These are phyloP conservation scores for Dioszegia aurantiaca DNA, from an alignment of 768 basidiomycete species.

Conservation along the genomic window DNA sequence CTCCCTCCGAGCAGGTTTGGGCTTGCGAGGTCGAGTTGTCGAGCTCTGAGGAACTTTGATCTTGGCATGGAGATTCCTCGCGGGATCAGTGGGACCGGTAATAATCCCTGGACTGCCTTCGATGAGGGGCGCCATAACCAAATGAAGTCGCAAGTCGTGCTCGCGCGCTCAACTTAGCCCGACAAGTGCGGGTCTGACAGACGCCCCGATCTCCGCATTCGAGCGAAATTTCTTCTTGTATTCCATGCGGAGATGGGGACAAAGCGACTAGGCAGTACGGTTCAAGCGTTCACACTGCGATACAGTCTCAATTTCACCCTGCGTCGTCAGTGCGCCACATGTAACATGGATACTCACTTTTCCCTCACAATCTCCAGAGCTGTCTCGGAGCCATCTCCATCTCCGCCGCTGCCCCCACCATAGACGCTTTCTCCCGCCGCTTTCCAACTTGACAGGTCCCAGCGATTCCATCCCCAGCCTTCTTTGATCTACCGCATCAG, in stretches of 20 bases:
- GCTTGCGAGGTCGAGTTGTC: no score
- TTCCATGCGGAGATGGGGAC: not conserved
- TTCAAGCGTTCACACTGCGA: conserved; percentile 16
- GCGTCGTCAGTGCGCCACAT: not conserved
- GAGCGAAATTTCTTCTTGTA: not conserved
- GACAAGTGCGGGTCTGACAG: no score
- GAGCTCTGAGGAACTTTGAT: no score
- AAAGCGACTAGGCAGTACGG: not conserved
- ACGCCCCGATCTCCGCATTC: not conserved
- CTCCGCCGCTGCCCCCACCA: conserved; percentile 11
- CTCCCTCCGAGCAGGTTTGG: no score
- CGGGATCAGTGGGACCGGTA: no score
- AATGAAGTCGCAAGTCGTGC: no score
- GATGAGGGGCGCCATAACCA: no score
- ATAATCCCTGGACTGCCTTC: no score
- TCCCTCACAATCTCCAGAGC: conserved; percentile 38
- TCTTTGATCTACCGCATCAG: conserved; percentile 45
- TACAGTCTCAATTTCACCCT: conserved; percentile 38
- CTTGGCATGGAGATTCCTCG: no score
- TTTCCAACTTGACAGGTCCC: conserved; percentile 47
- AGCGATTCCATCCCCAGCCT: conserved; percentile 47
- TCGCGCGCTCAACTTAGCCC: no score
- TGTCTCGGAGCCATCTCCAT: conserved; percentile 20
- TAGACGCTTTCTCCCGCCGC: conserved; percentile 35
- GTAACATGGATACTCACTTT: conserved; percentile 27